Conservation (phyloP, 164 flowering plant genomes). For the Brasenia schreberi region DNA sequence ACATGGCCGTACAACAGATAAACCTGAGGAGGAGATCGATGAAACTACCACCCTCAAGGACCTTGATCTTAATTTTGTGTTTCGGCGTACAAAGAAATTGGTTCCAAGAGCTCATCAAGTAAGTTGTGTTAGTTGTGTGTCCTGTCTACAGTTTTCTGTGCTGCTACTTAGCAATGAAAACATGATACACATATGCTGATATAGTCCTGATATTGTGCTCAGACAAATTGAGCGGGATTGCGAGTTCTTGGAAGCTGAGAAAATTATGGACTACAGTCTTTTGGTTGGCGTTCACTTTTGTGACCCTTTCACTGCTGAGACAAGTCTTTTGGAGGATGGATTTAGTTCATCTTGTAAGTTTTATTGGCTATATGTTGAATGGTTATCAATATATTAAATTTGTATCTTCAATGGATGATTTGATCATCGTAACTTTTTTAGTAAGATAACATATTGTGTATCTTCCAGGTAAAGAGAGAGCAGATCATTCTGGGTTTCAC, state of each 20-base stretch:
- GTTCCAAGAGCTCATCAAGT: slow-evolving; percentile 29
- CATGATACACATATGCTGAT: too few relatives aligned
- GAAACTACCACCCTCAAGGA: slow-evolving; percentile 71
- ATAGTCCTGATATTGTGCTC: slow-evolving; percentile 1
- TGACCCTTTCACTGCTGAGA: slow-evolving; percentile 13
- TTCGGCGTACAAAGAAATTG: slow-evolving; percentile 48
- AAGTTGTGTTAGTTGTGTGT: too few relatives aligned
- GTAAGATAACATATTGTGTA: not conserved
- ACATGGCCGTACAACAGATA: slow-evolving; percentile 31
- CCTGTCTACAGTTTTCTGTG: too few relatives aligned
- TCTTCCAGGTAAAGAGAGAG: not conserved
- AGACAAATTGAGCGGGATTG: slow-evolving; percentile 84
- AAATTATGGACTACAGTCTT: slow-evolving; percentile 90
- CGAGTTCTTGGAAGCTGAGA: slow-evolving; percentile 70
- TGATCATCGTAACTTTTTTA: too few relatives aligned
- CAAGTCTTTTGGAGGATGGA: not conserved
- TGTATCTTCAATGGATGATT: too few relatives aligned
- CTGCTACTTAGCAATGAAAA: too few relatives aligned
- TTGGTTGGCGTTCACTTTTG: slow-evolving; percentile 85
- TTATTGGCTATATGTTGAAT: too few relatives aligned
- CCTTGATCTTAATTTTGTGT: slow-evolving; percentile 68
- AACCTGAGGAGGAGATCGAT: slow-evolving; percentile 40
- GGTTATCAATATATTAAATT: too few relatives aligned
- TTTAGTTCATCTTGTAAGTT: not conserved
- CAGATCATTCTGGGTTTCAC: not conserved